phyloP scores from a whole-genome alignment of 164 flowering plant species.

The Hamamelis virginiana region DNA sequence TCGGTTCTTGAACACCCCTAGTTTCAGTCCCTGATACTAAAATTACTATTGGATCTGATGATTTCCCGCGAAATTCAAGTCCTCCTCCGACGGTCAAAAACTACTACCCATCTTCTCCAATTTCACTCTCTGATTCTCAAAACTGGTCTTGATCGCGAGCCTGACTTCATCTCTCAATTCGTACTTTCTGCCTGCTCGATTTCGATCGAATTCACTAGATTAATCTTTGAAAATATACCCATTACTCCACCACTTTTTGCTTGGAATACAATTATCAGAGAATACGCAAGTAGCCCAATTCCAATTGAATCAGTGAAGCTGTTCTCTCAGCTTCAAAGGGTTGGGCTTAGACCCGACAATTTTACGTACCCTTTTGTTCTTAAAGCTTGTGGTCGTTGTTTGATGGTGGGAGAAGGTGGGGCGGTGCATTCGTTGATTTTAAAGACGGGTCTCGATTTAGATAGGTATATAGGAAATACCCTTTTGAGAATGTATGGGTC shows the following conservation, averaged over 20 bases:
- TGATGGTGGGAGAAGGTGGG: slow-evolving; percentile 31
- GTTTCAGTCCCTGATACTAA: too few relatives aligned
- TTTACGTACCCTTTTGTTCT: slow-evolving; percentile 53
- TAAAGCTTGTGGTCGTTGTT: slow-evolving; percentile 46
- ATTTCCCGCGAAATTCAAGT: slow-evolving; percentile 27
- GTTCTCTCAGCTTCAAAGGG: slow-evolving; percentile 27
- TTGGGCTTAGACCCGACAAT: slow-evolving; percentile 37
- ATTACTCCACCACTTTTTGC: slow-evolving; percentile 38
- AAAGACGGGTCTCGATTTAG: slow-evolving; percentile 38
- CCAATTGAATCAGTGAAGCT: slow-evolving; percentile 38
- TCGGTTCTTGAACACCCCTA: too few relatives aligned
- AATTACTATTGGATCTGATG: slow-evolving; percentile 7
- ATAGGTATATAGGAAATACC: slow-evolving; percentile 43
- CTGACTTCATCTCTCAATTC: slow-evolving; percentile 26
- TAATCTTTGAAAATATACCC: slow-evolving; percentile 26
- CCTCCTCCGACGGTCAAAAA: slow-evolving; percentile 30
- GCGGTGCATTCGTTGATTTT: slow-evolving; percentile 39
- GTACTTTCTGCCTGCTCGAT: slow-evolving; percentile 24
- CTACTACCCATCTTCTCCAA: slow-evolving; percentile 26
- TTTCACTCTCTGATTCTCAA: slow-evolving; percentile 43
- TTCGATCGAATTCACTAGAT: slow-evolving; percentile 29
- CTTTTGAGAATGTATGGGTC: slow-evolving; percentile 51
- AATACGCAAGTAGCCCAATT: slow-evolving; percentile 28
- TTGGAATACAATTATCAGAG: slow-evolving; percentile 48
- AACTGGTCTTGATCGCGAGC: slow-evolving; percentile 34